Evolutionary conservation across 768 basidiomycete species (phyloP).

Genomic region (Mycena vitilis): DNA sequence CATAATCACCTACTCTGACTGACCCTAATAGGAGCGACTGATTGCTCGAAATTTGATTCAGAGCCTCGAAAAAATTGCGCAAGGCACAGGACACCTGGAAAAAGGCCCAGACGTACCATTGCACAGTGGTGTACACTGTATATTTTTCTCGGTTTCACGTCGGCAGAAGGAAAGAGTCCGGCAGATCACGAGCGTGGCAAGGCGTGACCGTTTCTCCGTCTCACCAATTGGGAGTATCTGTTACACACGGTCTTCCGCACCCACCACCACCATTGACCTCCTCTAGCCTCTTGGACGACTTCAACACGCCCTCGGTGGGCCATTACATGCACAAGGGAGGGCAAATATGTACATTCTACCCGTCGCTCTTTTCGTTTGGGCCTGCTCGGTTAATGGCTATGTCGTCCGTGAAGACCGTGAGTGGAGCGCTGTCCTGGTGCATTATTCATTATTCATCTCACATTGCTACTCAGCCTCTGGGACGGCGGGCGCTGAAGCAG

Average conservation of each 20-base stretch:
- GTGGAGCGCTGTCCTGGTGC: slow-evolving; percentile 1
- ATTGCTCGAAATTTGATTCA: not conserved
- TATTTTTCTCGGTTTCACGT: slow-evolving; percentile 11
- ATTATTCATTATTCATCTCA: slow-evolving; percentile 15
- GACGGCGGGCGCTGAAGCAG: not conserved
- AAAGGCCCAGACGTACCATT: not conserved
- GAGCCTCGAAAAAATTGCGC: not conserved
- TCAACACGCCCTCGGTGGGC: slow-evolving; percentile 2
- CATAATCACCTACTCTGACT: too few relatives aligned
- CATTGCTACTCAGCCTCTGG: slow-evolving; percentile 19
- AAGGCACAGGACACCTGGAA: not conserved
- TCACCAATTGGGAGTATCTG: not conserved
- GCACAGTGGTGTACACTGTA: too few relatives aligned
- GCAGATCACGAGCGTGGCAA: slow-evolving; percentile 5
- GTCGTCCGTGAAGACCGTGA: slow-evolving; percentile 13
- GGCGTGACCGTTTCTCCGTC: slow-evolving; percentile 10
- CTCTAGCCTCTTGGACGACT: slow-evolving; percentile 5
- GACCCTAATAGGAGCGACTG: not conserved
- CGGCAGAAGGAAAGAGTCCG: slow-evolving; percentile 17
- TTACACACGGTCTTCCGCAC: slow-evolving; percentile 17
- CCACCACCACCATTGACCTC: slow-evolving; percentile 14
- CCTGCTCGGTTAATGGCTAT: slow-evolving; percentile 28
- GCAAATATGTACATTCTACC: slow-evolving; percentile 31
- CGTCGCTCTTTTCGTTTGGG: slow-evolving; percentile 34
- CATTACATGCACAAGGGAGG: not conserved